A percentile compares a stretch with the other conserved stretches of the same genome.
Conservation (phyloP, 345 rosid genomes). For the Gossypium bickii region DNA sequence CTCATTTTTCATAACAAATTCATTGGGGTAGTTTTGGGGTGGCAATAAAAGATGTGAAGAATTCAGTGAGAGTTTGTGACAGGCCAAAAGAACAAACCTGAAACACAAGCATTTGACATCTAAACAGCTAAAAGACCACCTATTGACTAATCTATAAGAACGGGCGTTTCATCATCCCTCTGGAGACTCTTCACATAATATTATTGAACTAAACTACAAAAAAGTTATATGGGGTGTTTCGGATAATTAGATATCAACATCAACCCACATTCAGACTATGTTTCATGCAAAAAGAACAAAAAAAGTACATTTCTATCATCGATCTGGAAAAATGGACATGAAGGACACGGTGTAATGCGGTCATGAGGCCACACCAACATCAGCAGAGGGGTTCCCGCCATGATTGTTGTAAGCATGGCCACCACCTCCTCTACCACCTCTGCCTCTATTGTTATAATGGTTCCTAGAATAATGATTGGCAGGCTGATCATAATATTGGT, state of each 20-base stretch:
- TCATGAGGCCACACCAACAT: slow-evolving; percentile 49
- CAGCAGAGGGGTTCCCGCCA: slow-evolving; percentile 42
- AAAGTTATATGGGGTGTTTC: background rate
- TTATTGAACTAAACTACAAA: background rate
- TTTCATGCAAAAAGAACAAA: slow-evolving; percentile 11
- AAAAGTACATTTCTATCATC: slow-evolving; percentile 16
- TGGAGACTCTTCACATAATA: background rate
- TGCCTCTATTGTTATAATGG: slow-evolving; percentile 52
- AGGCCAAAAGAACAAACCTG: too few relatives aligned
- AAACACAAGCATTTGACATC: background rate
- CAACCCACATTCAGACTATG: slow-evolving; percentile 19
- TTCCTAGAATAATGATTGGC: slow-evolving; percentile 62
- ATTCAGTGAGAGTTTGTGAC: too few relatives aligned
- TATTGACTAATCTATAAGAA: background rate
- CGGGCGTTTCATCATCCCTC: background rate
- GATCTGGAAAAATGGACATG: slow-evolving; percentile 13
- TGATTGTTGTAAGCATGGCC: slow-evolving; percentile 38
- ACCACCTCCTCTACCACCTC: slow-evolving; percentile 58
- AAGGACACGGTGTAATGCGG: background rate
- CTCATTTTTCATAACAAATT: too few relatives aligned
- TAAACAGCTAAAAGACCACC: background rate
- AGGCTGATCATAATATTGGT: slow-evolving; percentile 54
- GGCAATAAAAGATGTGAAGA: too few relatives aligned
- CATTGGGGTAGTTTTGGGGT: too few relatives aligned
- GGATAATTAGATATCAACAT: slow-evolving; percentile 7